Conservation (phyloP, 345 rosid genomes). For the Reutealis trisperma region DNA sequence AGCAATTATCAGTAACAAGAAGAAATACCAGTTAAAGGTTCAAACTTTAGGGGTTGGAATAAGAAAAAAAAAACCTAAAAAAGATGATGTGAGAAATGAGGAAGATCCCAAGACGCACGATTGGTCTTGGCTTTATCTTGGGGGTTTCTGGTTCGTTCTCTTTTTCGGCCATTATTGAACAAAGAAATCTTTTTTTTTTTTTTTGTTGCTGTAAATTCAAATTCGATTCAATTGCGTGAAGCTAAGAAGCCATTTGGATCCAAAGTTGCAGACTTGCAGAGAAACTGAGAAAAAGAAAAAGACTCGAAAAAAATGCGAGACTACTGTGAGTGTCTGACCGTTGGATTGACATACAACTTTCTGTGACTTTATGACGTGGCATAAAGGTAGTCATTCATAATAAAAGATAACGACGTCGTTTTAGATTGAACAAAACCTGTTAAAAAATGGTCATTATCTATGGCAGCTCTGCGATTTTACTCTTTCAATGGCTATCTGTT, state of each 20-base stretch:
- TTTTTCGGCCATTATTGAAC: not conserved
- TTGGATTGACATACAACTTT: not conserved
- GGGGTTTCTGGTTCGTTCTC: constrained; percentile 28
- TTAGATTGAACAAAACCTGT: not conserved
- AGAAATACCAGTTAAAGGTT: not conserved
- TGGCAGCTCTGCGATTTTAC: not conserved
- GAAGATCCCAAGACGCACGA: constrained; percentile 74
- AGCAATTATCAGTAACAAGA: not conserved
- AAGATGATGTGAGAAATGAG: constrained; percentile 74
- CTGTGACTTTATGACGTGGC: not conserved
- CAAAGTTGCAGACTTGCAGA: not conserved
- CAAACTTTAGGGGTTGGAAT: not conserved
- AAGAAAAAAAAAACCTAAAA: constrained; percentile 47
- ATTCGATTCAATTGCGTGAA: not conserved
- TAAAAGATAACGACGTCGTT: not conserved
- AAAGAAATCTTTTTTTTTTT: too few relatives aligned
- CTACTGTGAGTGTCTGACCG: too few relatives aligned
- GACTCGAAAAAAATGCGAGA: too few relatives aligned
- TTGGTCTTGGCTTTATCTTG: constrained; percentile 58
- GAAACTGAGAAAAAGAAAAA: not conserved
- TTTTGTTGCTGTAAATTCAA: not conserved
- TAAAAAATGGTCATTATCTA: not conserved
- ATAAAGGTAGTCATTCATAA: not conserved
- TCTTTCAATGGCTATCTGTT: constrained; percentile 23
- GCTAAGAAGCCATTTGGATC: not conserved